Percentiles rank a stretch among this genome's conserved stretches.
Conservation (phyloP, 176 grass and related monocot genomes). For the Oryza officinalis region DNA sequence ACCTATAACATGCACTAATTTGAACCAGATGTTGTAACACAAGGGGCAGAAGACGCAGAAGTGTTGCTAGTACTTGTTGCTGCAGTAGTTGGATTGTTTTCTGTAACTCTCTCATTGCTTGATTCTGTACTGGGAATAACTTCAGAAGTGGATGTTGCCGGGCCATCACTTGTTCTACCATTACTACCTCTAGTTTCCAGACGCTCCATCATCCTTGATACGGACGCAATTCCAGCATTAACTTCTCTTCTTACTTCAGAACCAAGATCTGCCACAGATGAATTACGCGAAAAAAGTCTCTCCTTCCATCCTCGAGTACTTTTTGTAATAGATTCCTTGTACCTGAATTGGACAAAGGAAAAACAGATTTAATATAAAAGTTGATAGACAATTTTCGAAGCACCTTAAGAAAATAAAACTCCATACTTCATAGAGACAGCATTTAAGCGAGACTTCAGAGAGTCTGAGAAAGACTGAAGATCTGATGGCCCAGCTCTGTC, state of each 20-base stretch:
- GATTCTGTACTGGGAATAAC: not conserved
- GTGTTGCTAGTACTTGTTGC: conserved; percentile 33
- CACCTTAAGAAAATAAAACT: conserved; percentile 17
- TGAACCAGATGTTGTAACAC: conserved; percentile 48
- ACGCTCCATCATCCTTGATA: conserved; percentile 92
- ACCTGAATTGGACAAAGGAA: conserved; percentile 48
- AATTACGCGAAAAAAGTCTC: conserved; percentile 74
- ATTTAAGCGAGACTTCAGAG: conserved; percentile 84
- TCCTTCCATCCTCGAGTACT: conserved; percentile 95
- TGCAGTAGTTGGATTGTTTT: conserved; percentile 36
- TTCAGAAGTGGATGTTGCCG: conserved; percentile 52
- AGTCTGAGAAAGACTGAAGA: conserved; percentile 78
- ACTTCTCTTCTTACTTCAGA: conserved; percentile 95
- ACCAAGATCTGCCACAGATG: conserved; percentile 77
- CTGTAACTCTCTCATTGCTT: conserved; percentile 41
- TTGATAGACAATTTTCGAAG: not conserved
- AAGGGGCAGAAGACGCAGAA: conserved; percentile 40
- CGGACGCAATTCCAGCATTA: conserved; percentile 84
- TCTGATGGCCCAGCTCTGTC: conserved; percentile 78
- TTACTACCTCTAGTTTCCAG: conserved; percentile 74
- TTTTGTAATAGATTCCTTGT: conserved; percentile 97
- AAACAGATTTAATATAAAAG: conserved; percentile 11
- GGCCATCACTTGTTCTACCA: conserved; percentile 37
- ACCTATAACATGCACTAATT: conserved; percentile 43
- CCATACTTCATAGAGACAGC: conserved; percentile 82